Evolutionary conservation across 106 monocot genomes (phyloP), one percentile per base, ranked within the genome.

Genomic region (Allium sativum): DNA sequence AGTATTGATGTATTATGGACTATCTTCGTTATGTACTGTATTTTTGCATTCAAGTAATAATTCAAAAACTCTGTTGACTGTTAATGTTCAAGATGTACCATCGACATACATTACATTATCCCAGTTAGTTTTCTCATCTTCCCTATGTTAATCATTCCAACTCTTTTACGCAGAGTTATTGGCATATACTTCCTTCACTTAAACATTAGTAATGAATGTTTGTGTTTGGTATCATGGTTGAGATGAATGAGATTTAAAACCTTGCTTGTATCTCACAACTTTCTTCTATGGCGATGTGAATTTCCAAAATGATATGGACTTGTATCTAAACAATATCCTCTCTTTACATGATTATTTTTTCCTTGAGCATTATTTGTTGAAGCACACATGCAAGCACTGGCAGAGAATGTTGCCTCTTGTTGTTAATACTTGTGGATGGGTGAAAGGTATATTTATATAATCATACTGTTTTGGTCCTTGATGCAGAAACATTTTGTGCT

Each of bases 381-480:
- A 16, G 47, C 58, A 73, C 45, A 16, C 45, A 14, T 58, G 73
- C 55, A 58, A 67, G 66, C 53, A 44, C 40, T 46, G 17, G 44
- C 62, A 47, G 16, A 40, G 56, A 14, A 59, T 59, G 75, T 41
- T 77, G 31, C 85, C 85, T 67, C 80, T 85, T 72, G 68, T 85
- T 42, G 64, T 85, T 16, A 85, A 81, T 41, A 85, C 85, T 69
- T 59, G 73, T 61, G 81, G 80, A 66, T 85, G 80, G 85, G 77
- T 85, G 53, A 80, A 85, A 81, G 81, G 85, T 85, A 66, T 55
- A 21, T 9, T 47, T 53, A 10, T 19, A 54, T 11, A 56, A 21
- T 31, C 31, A 2, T 16, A 18, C 8, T 42, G 31, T 1, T 21
- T 50, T 7, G 10, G 18, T 18, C 12, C 17, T 69, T 31, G 31